Conservation (phyloP, 306 rosid species). For the Inga laurina region DNA sequence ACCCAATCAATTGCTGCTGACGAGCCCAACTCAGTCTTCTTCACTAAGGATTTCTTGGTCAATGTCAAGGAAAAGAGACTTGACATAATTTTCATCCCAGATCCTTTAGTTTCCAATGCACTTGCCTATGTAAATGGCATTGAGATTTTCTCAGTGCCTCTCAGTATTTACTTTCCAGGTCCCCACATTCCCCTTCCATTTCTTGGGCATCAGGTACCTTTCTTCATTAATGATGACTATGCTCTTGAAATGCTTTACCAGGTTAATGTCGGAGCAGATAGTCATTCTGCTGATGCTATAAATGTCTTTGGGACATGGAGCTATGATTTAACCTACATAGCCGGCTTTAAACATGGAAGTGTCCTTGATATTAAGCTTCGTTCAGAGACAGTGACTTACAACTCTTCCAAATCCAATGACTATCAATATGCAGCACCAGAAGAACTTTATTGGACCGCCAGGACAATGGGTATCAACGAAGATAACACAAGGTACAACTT, state of each 20-base stretch:
- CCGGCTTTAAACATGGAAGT: conserved; percentile 26
- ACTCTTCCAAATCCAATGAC: conserved; percentile 9
- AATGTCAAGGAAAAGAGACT: conserved; percentile 33
- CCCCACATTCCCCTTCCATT: conserved; percentile 33
- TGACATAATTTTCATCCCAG: conserved; percentile 50
- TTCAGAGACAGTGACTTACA: neutral
- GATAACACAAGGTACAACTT: conserved; percentile 40
- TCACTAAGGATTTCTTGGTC: conserved; percentile 45
- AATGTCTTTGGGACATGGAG: conserved; percentile 42
- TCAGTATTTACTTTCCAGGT: conserved; percentile 38
- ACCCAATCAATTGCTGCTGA: conserved; percentile 41
- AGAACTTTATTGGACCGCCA: conserved; percentile 33
- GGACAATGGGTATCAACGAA: conserved; percentile 36
- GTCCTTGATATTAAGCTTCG: neutral
- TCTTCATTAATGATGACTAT: conserved; percentile 23
- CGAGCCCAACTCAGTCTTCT: conserved; percentile 21
- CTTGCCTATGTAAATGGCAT: conserved; percentile 70
- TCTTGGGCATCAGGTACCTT: conserved; percentile 19
- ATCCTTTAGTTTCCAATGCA: conserved; percentile 30
- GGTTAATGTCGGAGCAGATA: neutral
- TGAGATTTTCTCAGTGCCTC: conserved; percentile 67
- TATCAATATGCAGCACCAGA: conserved; percentile 33
- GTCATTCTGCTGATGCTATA: rapidly evolving
- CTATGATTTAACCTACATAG: conserved; percentile 30
- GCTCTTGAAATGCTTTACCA: conserved; percentile 45